phyloP scores from a whole-genome alignment of 257 asterid genomes.

The Marsdenia floribunda region DNA sequence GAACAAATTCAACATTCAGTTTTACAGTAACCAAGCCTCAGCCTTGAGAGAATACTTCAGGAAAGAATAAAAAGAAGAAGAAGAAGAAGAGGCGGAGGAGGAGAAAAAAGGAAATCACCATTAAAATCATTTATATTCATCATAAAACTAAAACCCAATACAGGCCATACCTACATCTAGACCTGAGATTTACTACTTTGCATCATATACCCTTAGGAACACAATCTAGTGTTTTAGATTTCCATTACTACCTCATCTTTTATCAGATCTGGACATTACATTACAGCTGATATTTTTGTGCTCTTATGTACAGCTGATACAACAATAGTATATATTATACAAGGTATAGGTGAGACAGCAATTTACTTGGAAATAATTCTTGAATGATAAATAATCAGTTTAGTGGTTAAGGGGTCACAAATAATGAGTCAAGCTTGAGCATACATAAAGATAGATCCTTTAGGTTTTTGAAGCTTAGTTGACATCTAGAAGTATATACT shows the following conservation, averaged over 20 bases:
- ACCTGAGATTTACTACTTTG: neutral
- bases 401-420: neutral
- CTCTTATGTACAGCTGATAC: neutral
- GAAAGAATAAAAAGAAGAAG: neutral
- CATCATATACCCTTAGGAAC: neutral
- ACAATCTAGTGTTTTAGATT: neutral
- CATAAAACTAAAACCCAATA: neutral
- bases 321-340: neutral
- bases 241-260: neutral
- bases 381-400: neutral
- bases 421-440: neutral
- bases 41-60: neutral
- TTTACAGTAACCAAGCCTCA: neutral
- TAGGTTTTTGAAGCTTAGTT: no score
- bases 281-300: neutral
- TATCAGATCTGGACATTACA: neutral
- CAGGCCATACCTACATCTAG: neutral
- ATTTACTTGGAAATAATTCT: neutral
- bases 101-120: neutral
- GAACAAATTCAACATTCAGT: neutral
- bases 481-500: no score
- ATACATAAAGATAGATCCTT: no score
- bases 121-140: neutral
- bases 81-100: no score
- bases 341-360: neutral